Percentiles rank a stretch among this genome's conserved stretches.
Conservation (phyloP, 2,329 filamentous ascomycete genomes). For the Fusarium austroafricanum region DNA sequence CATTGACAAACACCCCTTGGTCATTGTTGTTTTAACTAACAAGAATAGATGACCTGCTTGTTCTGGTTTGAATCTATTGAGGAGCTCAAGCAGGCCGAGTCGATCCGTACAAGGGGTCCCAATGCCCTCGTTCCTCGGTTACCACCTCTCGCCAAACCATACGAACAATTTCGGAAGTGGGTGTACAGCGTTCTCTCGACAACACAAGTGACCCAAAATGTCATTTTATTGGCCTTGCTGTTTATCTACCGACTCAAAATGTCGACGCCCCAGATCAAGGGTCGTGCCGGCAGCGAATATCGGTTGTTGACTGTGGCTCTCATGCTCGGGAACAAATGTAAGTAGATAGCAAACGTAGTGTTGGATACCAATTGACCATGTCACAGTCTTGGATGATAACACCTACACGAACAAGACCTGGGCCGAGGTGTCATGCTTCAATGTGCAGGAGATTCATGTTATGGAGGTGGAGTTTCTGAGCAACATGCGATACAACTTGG, state of each 20-base stretch:
- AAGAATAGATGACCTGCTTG: slow-evolving; percentile 85
- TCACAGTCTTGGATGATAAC: slow-evolving; percentile 91
- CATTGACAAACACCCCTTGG: not conserved
- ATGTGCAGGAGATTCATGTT: slow-evolving; percentile 94
- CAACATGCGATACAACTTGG: slow-evolving; percentile 95
- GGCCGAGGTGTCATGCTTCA: slow-evolving; percentile 96
- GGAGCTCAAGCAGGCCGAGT: slow-evolving; percentile 80
- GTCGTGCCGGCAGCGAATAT: slow-evolving; percentile 93
- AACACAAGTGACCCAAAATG: slow-evolving; percentile 96
- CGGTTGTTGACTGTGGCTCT: slow-evolving; percentile 91
- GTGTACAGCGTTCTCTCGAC: slow-evolving; percentile 90
- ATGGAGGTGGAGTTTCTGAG: slow-evolving; percentile 99
- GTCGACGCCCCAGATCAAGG: slow-evolving; percentile 88
- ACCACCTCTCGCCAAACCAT: slow-evolving; percentile 78
- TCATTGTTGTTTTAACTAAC: slow-evolving; percentile 14
- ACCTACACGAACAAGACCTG: slow-evolving; percentile 99
- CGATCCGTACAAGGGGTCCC: slow-evolving; percentile 59
- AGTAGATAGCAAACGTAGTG: slow-evolving; percentile 48
- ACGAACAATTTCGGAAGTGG: slow-evolving; percentile 90
- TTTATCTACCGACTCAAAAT: slow-evolving; percentile 96
- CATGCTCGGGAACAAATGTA: slow-evolving; percentile 98
- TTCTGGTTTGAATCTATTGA: slow-evolving; percentile 96
- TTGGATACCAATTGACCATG: slow-evolving; percentile 36
- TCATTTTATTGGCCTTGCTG: slow-evolving; percentile 87
- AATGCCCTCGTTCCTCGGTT: slow-evolving; percentile 63